Evolutionary conservation across 2,329 filamentous ascomycete genomes (phyloP).

Genomic region (Apiospora phragmitis): DNA sequence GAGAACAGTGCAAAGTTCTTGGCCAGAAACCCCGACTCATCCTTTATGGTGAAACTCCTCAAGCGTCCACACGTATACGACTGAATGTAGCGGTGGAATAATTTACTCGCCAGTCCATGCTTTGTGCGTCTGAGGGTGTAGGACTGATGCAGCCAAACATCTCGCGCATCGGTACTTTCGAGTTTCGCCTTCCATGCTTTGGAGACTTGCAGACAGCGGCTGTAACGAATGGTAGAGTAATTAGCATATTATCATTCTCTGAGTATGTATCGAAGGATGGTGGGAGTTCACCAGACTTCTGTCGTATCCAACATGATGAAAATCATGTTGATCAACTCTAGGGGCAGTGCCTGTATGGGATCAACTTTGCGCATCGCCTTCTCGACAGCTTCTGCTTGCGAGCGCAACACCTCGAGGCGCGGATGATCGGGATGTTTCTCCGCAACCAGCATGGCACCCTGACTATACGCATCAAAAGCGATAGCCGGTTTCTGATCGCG

Average conservation of each 20-base stretch:
- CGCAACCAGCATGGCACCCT: slow-evolving; percentile 26
- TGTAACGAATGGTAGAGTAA: background rate
- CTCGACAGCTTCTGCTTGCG: background rate
- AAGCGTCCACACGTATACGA: background rate
- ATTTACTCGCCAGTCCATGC: background rate
- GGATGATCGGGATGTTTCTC: slow-evolving; percentile 24
- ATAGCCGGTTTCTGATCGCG: slow-evolving; percentile 17
- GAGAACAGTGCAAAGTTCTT: background rate
- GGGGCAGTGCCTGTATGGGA: slow-evolving; percentile 21
- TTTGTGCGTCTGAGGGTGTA: background rate
- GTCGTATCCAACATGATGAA: slow-evolving; percentile 17
- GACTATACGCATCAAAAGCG: slow-evolving; percentile 24
- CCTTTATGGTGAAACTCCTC: background rate
- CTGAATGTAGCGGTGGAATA: slow-evolving; percentile 2
- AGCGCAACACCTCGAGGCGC: slow-evolving; percentile 19
- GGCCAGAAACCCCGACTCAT: background rate
- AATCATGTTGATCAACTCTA: slow-evolving; percentile 27
- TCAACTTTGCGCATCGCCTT: slow-evolving; percentile 6
- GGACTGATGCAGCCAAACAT: slow-evolving; percentile 25
- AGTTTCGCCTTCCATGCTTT: slow-evolving; percentile 26
- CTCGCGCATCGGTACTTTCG: slow-evolving; percentile 10
- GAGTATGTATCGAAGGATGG: background rate
- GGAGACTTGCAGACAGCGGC: slow-evolving; percentile 25
- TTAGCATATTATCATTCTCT: background rate
- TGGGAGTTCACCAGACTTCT: background rate